Evolutionary conservation across 352 stramenopile species (phyloP).

Genomic region (Phytopythium vexans): DNA sequence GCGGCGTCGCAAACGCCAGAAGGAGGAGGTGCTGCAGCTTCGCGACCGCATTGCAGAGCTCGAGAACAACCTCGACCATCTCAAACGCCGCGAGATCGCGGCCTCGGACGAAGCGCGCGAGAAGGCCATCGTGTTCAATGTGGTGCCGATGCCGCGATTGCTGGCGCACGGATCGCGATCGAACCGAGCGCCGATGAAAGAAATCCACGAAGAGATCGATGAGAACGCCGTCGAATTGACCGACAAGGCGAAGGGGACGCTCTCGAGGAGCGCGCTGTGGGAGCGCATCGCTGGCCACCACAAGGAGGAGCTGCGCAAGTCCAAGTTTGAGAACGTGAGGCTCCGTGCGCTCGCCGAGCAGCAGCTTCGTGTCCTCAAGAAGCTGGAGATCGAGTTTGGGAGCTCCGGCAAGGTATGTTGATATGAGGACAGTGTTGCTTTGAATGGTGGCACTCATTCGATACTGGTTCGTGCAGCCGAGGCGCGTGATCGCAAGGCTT

Average conservation of each 20-base stretch:
- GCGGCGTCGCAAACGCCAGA: constrained; percentile 17
- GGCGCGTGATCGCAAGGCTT: not conserved
- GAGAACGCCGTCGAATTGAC: too few species aligned
- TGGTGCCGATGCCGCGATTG: constrained; percentile 18
- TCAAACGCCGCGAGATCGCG: constrained; percentile 15
- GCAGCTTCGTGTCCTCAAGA: constrained; percentile 29
- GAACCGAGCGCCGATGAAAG: too few species aligned
- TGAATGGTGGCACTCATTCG: not conserved
- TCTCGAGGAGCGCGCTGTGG: constrained; percentile 11
- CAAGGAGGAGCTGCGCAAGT: constrained; percentile 20
- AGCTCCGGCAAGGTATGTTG: constrained; percentile 20
- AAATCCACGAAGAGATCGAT: not conserved
- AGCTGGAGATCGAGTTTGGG: constrained; percentile 30
- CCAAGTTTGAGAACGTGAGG: constrained; percentile 29
- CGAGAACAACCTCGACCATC: constrained; percentile 17
- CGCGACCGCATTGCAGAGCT: constrained; percentile 12
- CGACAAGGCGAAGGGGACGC: not conserved
- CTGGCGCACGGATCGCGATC: not conserved
- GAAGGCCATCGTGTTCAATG: constrained; percentile 22
- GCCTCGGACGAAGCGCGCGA: constrained; percentile 21
- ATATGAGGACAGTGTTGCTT: constrained; percentile 22
- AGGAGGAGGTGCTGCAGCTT: constrained; percentile 26
- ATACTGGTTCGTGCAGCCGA: not conserved
- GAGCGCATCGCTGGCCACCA: constrained; percentile 27
- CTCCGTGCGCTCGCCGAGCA: constrained; percentile 27